Percentiles rank a stretch among this genome's conserved stretches.
Conservation (phyloP, 2,329 filamentous ascomycete genomes). For the Didymella segeticola region DNA sequence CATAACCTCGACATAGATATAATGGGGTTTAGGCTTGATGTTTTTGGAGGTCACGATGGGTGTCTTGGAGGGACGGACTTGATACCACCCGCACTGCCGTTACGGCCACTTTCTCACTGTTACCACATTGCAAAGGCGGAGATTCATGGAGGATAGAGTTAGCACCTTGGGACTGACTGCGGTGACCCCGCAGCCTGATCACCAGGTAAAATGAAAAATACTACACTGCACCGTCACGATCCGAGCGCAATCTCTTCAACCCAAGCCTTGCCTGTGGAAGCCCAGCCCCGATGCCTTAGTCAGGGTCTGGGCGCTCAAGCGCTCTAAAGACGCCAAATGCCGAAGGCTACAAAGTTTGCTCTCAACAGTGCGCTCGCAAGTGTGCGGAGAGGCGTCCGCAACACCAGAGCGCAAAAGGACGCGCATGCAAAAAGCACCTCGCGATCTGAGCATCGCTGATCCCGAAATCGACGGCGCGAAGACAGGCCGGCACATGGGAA, state of each 20-base stretch:
- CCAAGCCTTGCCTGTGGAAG: not conserved
- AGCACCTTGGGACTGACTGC: conserved; percentile 4
- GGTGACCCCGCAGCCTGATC: conserved; percentile 5
- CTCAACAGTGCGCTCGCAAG: not conserved
- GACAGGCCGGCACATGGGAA: not conserved
- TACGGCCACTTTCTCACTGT: conserved; percentile 4
- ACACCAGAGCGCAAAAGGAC: not conserved
- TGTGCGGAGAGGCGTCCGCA: not conserved
- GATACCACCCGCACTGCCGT: conserved; percentile 14
- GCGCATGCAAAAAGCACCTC: not conserved
- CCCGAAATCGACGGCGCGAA: not conserved
- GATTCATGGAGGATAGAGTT: not conserved
- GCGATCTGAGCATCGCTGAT: conserved; percentile 5
- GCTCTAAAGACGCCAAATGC: not conserved
- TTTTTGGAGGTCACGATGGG: conserved; percentile 11
- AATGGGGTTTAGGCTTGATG: conserved; percentile 7
- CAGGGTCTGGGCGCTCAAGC: not conserved
- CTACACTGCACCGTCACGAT: not conserved
- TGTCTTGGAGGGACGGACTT: conserved; percentile 5
- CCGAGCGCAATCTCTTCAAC: not conserved
- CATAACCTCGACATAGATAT: not conserved
- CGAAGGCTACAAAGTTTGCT: not conserved
- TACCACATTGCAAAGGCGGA: not conserved
- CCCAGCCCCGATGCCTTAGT: conserved; percentile 3
- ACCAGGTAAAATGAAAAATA: not conserved